A percentile compares a stretch with the other conserved stretches of the same genome.
These are phyloP conservation scores for Jacaranda copaia DNA, from an alignment of 257 asterid genomes.

Conservation along the genomic window DNA sequence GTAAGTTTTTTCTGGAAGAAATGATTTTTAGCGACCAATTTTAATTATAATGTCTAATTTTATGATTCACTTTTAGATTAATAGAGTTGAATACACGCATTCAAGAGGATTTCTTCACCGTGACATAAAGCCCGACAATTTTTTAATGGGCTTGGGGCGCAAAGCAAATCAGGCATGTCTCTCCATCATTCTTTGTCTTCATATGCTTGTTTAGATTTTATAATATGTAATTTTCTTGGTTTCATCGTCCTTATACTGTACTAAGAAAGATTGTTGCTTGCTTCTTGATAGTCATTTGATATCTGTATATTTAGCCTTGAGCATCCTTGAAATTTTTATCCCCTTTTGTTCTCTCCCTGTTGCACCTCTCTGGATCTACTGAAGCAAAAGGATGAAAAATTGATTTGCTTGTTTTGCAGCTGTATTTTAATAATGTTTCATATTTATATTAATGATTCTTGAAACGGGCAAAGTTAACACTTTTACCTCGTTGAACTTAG, in stretches of 20 bases:
- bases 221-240: constrained; percentile 13
- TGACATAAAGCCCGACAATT: constrained; percentile 96
- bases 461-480: too few species aligned
- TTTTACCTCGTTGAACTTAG: too few species aligned
- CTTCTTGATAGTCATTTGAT: neutral
- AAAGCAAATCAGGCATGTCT: constrained; percentile 89
- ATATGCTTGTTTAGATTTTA: constrained; percentile 10
- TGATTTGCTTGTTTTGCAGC: constrained; percentile 12
- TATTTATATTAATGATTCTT: too few species aligned
- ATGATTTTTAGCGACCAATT: constrained; percentile 31
- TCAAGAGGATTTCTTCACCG: constrained; percentile 98
- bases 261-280: neutral
- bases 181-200: constrained; percentile 13
- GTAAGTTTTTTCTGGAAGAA: constrained; percentile 23
- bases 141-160: constrained; percentile 97
- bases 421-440: too few species aligned
- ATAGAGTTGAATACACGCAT: constrained; percentile 95
- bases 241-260: constrained; percentile 6
- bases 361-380: neutral
- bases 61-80: constrained; percentile 57
- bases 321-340: neutral
- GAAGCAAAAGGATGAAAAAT: neutral
- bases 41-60: constrained; percentile 23
- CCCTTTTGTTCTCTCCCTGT: neutral
- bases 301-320: neutral